A percentile compares a stretch with the other conserved stretches of the same genome.
phyloP scores from a whole-genome alignment of 2,329 filamentous ascomycete genomes.

The Teratosphaeriaceae sp. region DNA sequence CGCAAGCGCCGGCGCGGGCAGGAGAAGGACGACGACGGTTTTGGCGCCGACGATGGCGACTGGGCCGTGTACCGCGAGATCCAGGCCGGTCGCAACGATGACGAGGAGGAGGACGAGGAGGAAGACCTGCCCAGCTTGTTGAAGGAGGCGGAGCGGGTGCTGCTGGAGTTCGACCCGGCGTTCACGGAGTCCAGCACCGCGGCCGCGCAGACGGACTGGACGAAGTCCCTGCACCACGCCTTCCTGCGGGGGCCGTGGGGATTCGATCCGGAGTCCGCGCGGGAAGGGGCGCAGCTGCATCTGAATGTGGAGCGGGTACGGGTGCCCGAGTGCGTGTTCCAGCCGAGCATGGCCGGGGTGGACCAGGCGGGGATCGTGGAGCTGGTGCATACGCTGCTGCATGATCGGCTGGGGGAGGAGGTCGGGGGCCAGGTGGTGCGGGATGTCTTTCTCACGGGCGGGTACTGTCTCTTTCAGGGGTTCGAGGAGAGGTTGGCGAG shows the following conservation, averaged over 20 bases:
- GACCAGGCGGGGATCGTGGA: conserved; percentile 93
- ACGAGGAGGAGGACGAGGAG: conserved; percentile 91
- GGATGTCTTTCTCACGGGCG: conserved; percentile 93
- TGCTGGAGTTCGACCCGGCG: conserved; percentile 76
- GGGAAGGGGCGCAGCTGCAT: conserved; percentile 80
- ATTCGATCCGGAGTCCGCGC: conserved; percentile 72
- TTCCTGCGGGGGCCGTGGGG: conserved; percentile 84
- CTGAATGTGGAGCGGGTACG: conserved; percentile 99
- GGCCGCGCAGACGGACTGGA: conserved; percentile 93
- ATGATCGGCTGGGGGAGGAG: conserved; percentile 59
- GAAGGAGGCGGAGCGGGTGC: conserved; percentile 71
- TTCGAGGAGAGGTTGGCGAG: conserved; percentile 76
- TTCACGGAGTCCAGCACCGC: conserved; percentile 91
- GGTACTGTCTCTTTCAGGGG: conserved; percentile 76
- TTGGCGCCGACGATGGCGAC: conserved; percentile 94
- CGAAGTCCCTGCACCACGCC: conserved; percentile 80
- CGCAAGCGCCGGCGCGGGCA: conserved; percentile 81
- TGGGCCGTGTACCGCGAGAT: conserved; percentile 97
- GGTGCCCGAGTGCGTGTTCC: conserved; percentile 98
- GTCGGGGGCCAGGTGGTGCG: conserved; percentile 62
- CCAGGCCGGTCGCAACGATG: conserved; percentile 79
- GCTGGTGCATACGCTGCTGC: conserved; percentile 83
- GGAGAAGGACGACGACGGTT: conserved; percentile 94
- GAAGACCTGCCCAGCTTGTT: conserved; percentile 72
- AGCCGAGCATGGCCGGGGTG: conserved; percentile 94